Conservation (phyloP, 768 basidiomycete genomes). For the Lentinus tigrinus region DNA sequence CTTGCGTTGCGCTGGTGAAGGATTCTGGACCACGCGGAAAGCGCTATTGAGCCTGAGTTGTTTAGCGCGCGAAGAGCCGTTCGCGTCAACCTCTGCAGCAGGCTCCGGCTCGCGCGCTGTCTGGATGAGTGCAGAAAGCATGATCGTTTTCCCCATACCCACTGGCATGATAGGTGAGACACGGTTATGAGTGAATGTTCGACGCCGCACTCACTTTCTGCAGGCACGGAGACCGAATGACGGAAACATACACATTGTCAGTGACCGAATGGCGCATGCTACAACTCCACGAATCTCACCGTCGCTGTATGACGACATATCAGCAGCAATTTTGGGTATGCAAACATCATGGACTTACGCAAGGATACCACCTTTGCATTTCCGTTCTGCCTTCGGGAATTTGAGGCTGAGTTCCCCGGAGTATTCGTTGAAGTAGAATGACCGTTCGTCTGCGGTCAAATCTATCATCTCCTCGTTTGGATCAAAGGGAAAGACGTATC, state of each 20-base stretch:
- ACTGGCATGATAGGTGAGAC: conserved; percentile 42
- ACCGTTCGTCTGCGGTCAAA: conserved; percentile 73
- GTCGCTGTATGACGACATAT: neutral
- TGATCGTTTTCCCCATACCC: conserved; percentile 97
- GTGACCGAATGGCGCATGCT: neutral
- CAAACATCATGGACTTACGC: conserved; percentile 49
- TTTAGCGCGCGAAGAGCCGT: conserved; percentile 40
- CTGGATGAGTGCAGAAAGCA: conserved; percentile 88
- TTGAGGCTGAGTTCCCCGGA: conserved; percentile 85
- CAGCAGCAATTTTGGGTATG: neutral
- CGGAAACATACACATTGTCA: neutral
- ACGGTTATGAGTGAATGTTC: neutral
- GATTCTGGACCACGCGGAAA: conserved; percentile 45
- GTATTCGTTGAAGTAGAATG: conserved; percentile 89
- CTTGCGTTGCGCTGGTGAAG: conserved; percentile 31
- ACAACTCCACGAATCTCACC: neutral
- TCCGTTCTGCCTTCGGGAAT: conserved; percentile 79
- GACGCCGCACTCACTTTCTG: conserved; percentile 19
- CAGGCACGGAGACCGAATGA: neutral
- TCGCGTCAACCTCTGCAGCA: conserved; percentile 26
- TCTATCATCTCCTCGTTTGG: conserved; percentile 65
- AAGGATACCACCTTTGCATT: conserved; percentile 83
- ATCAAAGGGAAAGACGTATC: conserved; percentile 72
- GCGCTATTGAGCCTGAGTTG: conserved; percentile 64
- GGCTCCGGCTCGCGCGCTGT: conserved; percentile 54